Evolutionary conservation across 768 basidiomycete species (phyloP), one percentile per base, ranked within the genome.

Genomic region (Aureoboletus auriporus): DNA sequence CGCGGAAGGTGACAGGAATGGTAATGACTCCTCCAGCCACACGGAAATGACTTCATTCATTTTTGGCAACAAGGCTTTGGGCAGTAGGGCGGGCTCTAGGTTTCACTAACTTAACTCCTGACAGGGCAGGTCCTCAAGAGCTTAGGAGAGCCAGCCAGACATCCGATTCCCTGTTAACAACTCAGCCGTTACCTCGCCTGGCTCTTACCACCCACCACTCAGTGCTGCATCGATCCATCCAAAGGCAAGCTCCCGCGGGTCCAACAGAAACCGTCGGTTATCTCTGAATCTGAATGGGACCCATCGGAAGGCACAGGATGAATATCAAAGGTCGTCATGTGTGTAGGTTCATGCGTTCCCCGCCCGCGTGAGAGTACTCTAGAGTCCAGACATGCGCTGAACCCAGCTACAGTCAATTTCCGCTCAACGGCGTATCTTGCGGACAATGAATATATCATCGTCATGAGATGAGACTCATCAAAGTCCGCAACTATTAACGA

Each of bases 1-100:
- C 42, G 30, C 31, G 45, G 55, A 45, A 40, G 46, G 41, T 26
- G 39, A 37, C 29, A 47, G 16, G 43, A 33, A 29, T 33, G 44
- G 17, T 13, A 36, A 31, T 47, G 23, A 26, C 44, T 53, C 49
- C 46, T 23, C 20, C 20, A 23, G 16, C 42, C 45, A 44, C 38
- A 37, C 52, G 52, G 57, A 43, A 29, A 51, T 44, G 56, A 44
- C 8, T 26, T 28, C n/a, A 39, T 39, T 42, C 44, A 29, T 36
- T 46, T 34, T 36, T 29, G 29, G 39, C 20, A 42, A 37, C 38
- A 40, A 45, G 43, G 33, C 42, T 31, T 26, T 16, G 6, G 46
- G 39, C 28, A 28, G 39, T 28, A 42, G 39, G 39, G 20, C 16
- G 46, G 44, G 46, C 29, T 42, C 42, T 39, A 16, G 27, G 46